Evolutionary conservation across 2,329 filamentous ascomycete species (phyloP).

Genomic region (Furcasterigmium furcatum): DNA sequence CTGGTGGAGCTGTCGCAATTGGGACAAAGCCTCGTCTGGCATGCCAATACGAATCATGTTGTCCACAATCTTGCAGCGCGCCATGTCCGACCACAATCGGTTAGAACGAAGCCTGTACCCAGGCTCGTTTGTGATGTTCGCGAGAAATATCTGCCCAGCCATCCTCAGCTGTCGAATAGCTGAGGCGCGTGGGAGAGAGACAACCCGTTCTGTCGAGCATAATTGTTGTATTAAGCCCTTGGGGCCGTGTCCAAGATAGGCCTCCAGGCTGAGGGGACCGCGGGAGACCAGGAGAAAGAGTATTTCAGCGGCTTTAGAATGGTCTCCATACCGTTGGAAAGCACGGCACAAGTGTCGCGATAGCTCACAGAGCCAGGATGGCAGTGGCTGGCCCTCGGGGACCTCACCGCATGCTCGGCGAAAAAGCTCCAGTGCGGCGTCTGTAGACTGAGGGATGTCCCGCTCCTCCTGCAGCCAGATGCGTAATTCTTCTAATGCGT

Average conservation of each 20-base stretch:
- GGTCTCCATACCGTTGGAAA: constrained; percentile 6
- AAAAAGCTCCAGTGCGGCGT: constrained; percentile 6
- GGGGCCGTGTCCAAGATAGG: constrained; percentile 4
- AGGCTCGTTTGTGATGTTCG: no score
- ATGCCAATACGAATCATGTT: not conserved
- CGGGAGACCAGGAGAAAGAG: constrained; percentile 5
- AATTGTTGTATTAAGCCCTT: constrained; percentile 5
- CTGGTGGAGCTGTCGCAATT: not conserved
- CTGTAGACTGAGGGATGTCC: not conserved
- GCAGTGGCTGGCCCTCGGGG: constrained; percentile 3
- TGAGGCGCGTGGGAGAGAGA: no score
- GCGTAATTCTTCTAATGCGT: not conserved
- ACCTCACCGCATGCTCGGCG: constrained; percentile 5
- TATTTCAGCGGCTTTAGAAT: constrained; percentile 6
- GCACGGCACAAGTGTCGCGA: constrained; percentile 7
- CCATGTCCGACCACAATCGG: no score
- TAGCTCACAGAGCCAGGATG: constrained; percentile 8
- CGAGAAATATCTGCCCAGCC: no score
- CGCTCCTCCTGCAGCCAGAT: not conserved
- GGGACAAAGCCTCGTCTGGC: not conserved
- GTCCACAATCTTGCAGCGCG: no score
- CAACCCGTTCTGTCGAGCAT: not conserved
- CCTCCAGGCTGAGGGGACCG: not conserved
- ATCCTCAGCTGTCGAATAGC: no score
- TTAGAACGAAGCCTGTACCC: no score